Percentiles rank a stretch among this genome's conserved stretches.
Evolutionary conservation across 2,329 filamentous ascomycete species (phyloP).

Genomic region (Sordariomycetes sp.): DNA sequence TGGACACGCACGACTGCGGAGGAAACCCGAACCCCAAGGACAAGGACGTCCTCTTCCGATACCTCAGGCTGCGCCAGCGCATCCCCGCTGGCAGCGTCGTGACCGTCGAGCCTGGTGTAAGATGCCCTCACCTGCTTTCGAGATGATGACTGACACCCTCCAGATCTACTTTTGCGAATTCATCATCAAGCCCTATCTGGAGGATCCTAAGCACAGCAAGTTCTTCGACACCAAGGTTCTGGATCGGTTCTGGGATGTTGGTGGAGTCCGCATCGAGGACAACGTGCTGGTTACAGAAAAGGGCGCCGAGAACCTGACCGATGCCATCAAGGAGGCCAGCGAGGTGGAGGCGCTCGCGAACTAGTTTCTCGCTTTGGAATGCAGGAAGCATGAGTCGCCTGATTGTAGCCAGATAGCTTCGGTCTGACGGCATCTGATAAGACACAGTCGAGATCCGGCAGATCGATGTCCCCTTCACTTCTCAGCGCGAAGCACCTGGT

Average conservation of each 20-base stretch:
- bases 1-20: slow-evolving; percentile 86
- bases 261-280: slow-evolving; percentile 62
- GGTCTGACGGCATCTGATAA: too few relatives aligned
- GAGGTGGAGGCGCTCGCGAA: slow-evolving; percentile 41
- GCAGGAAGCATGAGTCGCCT: neutral
- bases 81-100: slow-evolving; percentile 76
- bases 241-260: slow-evolving; percentile 73
- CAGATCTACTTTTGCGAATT: slow-evolving; percentile 86
- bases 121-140: slow-evolving; percentile 18
- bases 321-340: slow-evolving; percentile 57
- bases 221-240: slow-evolving; percentile 70
- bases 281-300: slow-evolving; percentile 63
- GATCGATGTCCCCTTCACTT: too few relatives aligned
- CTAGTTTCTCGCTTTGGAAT: neutral
- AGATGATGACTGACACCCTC: neutral
- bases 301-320: slow-evolving; percentile 65
- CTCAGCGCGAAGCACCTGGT: too few relatives aligned
- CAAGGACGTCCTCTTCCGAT: slow-evolving; percentile 75
- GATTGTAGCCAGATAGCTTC: too few relatives aligned
- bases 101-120: slow-evolving; percentile 86
- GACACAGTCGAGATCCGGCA: too few relatives aligned
- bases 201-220: slow-evolving; percentile 60
- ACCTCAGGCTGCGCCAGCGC: slow-evolving; percentile 68
- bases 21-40: slow-evolving; percentile 73
- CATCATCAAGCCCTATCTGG: slow-evolving; percentile 73